Base-by-base conservation (phyloP, 2,329 filamentous ascomycete species). In the Trichoderma koningii region DNA sequence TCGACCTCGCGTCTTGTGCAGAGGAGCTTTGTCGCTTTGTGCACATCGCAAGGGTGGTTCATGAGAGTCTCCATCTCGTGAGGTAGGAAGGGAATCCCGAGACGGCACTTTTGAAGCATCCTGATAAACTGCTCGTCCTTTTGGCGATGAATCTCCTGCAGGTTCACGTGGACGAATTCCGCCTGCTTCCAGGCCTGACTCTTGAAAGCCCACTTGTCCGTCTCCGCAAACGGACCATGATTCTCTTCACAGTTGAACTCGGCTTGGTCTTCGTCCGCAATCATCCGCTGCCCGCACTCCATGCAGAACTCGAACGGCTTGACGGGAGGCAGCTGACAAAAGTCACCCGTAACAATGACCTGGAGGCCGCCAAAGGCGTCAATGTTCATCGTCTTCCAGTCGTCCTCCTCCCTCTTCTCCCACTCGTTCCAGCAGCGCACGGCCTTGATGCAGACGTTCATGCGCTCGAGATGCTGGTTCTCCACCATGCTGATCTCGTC, bases 401-500 rank as follows among this genome's bases (percentile, higher is more conserved):
- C 21, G 10, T 17, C 45, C 10, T 44, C 23, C 44, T 14, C 23
- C 7, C 23, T 41, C 21, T 14, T 45, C 7, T 12, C 45, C 50
- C 50, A 64, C 12, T 21, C 28, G 0, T 60, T 38, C 55, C 55
- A 64, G 55, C 19, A 50, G n/a, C 56, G 61, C 2, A 66, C 50
- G 1, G 59, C 66, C 66, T 83, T 83, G 76, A 74, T 64, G 55
- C 67, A 69, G 10, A 15, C 5, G 15, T 72, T 70, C 12, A 73
- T 72, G 23, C 68, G 71, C 30, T 73, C 52, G 0, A 74, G n/a
- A n/a, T 73, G 67, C 26, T 70, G 68, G 82, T 82, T 85, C 57
- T 87, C 84, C 0, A 89, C 79, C 87, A 89, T 89, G 66, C 83
- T 86, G 65, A 90, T 85, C 73, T 89, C 87, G 69, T 89, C 87